Percentiles rank a stretch among this genome's conserved stretches.
Evolutionary conservation across 2,329 filamentous ascomycete species (phyloP).

Genomic region (Diplodia mutila): DNA sequence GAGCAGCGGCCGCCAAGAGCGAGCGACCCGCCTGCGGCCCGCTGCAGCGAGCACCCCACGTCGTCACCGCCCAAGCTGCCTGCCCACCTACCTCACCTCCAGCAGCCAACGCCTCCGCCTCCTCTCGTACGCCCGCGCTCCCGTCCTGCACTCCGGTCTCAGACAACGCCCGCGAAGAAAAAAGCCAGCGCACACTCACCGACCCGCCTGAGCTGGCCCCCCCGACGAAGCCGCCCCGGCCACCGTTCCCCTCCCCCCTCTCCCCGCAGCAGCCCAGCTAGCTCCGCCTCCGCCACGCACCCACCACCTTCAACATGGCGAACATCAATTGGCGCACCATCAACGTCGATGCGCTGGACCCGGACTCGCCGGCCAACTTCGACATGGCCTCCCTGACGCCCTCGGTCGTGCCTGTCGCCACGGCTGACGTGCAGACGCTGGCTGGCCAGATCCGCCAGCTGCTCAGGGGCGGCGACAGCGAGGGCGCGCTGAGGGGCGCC

Average conservation of each 20-base stretch:
- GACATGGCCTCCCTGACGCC: slow-evolving; percentile 82
- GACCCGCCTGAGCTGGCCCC: not conserved
- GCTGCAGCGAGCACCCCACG: slow-evolving; percentile 15
- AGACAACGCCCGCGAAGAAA: slow-evolving; percentile 21
- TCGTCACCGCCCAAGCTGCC: slow-evolving; percentile 22
- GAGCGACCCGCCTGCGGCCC: slow-evolving; percentile 15
- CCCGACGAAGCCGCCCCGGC: not conserved
- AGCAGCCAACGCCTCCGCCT: slow-evolving; percentile 2
- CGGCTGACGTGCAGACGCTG: slow-evolving; percentile 77
- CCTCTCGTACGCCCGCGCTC: slow-evolving; percentile 21
- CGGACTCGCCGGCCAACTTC: slow-evolving; percentile 90
- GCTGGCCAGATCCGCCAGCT: slow-evolving; percentile 84
- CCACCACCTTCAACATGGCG: slow-evolving; percentile 44
- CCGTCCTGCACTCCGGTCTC: slow-evolving; percentile 11
- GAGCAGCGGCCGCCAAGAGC: slow-evolving; percentile 5
- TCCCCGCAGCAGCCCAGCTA: not conserved
- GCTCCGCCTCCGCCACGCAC: not conserved
- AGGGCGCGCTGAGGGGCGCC: slow-evolving; percentile 82
- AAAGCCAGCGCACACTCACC: slow-evolving; percentile 18
- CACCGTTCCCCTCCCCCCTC: not conserved
- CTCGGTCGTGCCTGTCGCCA: slow-evolving; percentile 71
- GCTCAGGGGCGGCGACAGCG: slow-evolving; percentile 80
- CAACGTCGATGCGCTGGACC: slow-evolving; percentile 89
- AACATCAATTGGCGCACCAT: slow-evolving; percentile 77
- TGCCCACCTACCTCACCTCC: not conserved